These are phyloP conservation scores for Protea cynaroides DNA, from an alignment of 164 flowering plant species.

Conservation along the genomic window DNA sequence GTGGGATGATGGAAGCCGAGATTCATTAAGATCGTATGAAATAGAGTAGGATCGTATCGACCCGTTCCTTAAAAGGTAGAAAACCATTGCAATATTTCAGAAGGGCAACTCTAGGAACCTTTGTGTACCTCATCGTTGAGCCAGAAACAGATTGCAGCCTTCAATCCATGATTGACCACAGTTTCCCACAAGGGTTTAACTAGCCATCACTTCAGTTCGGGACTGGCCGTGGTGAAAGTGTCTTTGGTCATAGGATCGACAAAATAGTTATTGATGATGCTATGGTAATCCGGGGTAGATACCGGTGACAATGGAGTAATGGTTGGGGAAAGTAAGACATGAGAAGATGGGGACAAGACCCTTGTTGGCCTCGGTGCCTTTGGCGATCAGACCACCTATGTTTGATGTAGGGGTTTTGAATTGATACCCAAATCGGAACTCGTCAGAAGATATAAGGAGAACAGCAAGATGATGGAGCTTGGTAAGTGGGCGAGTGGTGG, in stretches of 20 bases:
- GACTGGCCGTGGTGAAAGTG: conserved; percentile 54
- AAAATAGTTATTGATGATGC: conserved; percentile 68
- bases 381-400: conserved; percentile 49
- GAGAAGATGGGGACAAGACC: conserved; percentile 95
- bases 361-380: conserved; percentile 80
- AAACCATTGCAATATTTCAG: conserved; percentile 47
- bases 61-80: conserved; percentile 80
- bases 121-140: conserved; percentile 87
- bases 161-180: conserved; percentile 53
- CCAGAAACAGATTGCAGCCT: conserved; percentile 90
- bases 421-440: conserved; percentile 77
- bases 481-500: conserved; percentile 30
- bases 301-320: conserved; percentile 89
- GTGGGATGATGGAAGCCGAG: too few species aligned
- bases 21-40: too few species aligned
- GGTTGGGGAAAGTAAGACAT: conserved; percentile 91
- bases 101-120: conserved; percentile 75
- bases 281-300: conserved; percentile 82
- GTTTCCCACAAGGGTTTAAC: conserved; percentile 96
- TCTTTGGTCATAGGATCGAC: conserved; percentile 64
- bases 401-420: conserved; percentile 54
- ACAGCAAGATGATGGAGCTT: conserved; percentile 42
- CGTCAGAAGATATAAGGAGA: conserved; percentile 53
- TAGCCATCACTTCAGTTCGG: conserved; percentile 91
- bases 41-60: conserved; percentile 63